Conservation (phyloP, 805 yeast genomes). For the Zygosaccharomyces siamensis region DNA sequence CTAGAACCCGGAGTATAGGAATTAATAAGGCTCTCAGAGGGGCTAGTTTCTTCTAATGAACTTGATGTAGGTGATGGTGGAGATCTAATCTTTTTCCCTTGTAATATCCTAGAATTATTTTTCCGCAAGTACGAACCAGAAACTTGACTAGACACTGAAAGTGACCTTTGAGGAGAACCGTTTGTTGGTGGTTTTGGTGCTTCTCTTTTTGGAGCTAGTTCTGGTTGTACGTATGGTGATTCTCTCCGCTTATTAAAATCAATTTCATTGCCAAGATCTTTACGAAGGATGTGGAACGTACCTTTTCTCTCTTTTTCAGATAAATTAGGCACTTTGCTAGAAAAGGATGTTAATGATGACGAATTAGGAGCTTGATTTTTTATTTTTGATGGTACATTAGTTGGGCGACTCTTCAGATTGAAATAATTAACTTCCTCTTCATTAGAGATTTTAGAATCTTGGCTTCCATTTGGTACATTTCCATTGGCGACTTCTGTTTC, state of each 20-base stretch:
- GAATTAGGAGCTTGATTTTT: conserved; percentile 12
- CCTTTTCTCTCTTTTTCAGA: conserved; percentile 28
- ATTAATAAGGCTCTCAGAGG: conserved; percentile 27
- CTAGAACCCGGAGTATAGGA: conserved; percentile 43
- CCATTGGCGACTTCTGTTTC: conserved; percentile 17
- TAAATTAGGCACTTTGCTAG: not conserved
- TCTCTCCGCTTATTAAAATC: conserved; percentile 76
- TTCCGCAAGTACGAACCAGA: conserved; percentile 18
- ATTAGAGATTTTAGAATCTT: conserved; percentile 4
- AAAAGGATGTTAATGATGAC: conserved; percentile 12
- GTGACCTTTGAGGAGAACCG: conserved; percentile 22
- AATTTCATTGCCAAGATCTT: conserved; percentile 61
- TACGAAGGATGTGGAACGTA: conserved; percentile 63
- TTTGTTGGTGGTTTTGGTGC: conserved; percentile 65
- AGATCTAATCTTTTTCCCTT: conserved; percentile 16
- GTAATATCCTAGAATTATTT: conserved; percentile 12
- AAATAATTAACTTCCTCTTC: conserved; percentile 30
- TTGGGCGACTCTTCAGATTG: conserved; percentile 24
- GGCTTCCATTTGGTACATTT: not conserved
- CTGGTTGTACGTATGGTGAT: conserved; percentile 61
- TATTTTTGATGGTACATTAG: conserved; percentile 14
- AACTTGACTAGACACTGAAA: conserved; percentile 14
- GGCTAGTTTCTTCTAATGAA: conserved; percentile 12
- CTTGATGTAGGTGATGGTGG: conserved; percentile 17
- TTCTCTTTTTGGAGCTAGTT: conserved; percentile 61